Conservation (phyloP, 2,329 filamentous ascomycete species). For the Pseudocercospora vitis region DNA sequence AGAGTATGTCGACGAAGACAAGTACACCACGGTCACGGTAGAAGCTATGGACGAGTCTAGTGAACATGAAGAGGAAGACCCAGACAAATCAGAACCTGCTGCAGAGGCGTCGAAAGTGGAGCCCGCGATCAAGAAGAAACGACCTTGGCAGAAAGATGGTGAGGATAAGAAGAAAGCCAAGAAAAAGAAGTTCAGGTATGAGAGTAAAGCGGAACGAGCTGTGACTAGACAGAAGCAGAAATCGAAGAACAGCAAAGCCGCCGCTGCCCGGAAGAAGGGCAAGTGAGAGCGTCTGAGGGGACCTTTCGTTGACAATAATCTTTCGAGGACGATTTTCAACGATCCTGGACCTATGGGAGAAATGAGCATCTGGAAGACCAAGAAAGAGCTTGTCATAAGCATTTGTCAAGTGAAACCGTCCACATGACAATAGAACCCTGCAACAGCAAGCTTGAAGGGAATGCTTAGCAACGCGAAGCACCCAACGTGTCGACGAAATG, state of each 20-base stretch:
- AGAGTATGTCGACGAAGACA: conserved; percentile 95
- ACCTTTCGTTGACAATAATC: too few relatives aligned
- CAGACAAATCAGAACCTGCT: conserved; percentile 29
- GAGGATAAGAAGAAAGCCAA: conserved; percentile 57
- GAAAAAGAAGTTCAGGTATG: conserved; percentile 91
- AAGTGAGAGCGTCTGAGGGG: too few relatives aligned
- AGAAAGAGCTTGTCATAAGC: too few relatives aligned
- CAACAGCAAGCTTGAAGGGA: too few relatives aligned
- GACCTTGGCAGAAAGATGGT: conserved; percentile 54
- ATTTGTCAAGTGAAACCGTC: too few relatives aligned
- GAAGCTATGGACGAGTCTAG: conserved; percentile 71
- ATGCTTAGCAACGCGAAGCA: too few relatives aligned
- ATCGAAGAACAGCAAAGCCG: conserved; percentile 68
- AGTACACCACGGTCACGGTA: conserved; percentile 91
- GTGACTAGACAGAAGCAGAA: conserved; percentile 62
- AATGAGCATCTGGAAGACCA: too few relatives aligned
- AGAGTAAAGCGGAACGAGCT: conserved; percentile 79
- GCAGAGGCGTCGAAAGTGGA: conserved; percentile 29
- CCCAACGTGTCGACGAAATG: too few relatives aligned
- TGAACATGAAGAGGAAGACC: conserved; percentile 37
- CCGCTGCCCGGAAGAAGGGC: conserved; percentile 44
- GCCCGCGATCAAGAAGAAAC: conserved; percentile 39
- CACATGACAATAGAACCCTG: too few relatives aligned
- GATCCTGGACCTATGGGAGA: too few relatives aligned
- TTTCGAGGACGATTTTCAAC: too few relatives aligned